Base-by-base conservation (phyloP, 148 eudicot genomes). In the Cornus controversa region DNA sequence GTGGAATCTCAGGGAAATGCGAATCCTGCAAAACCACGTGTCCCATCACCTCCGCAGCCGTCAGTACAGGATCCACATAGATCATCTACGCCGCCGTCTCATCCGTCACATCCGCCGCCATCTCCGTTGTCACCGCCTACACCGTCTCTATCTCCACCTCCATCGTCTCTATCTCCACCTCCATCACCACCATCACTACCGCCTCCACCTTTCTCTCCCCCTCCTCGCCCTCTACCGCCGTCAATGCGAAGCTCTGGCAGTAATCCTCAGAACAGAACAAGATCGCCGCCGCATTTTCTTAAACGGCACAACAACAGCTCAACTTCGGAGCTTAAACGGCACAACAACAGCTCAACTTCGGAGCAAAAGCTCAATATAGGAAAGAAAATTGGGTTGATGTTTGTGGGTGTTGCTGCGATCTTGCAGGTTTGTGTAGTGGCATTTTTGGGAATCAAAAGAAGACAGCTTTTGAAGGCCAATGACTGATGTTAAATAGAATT, bases 341-440 rank as follows among this genome's bases (percentile, higher is more conserved):
- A 9, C 27, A 73, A 29, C 9, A 2, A 14, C 23, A 40, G 60
- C n/a, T 34, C 80, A 37, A 40, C 77, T 22, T 34, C 70, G 3
- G 69, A 40, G 22, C 63, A 80, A 5, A 79, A 80, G 42, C 85
- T 86, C 69, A 86, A 87, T 74, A 16, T 24, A 50, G 94, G 93
- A 79, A 87, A 91, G 89, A 89, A 83, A 60, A 47, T 93, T 42
- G 97, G 97, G 47, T 58, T 91, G 70, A 31, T 87, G 62, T 91
- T 93, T 86, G 75, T 77, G 22, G 97, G 91, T 8, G 78, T 91
- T 79, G 94, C 73, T 18, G 80, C 36, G 66, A 86, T 88, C 72
- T 84, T 91, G 87, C 97, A 93, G 75, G 72, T 91, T 80, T 85
- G 91, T 68, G 94, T 88, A 28, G 85, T 85, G 72, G 87, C 87